Evolutionary conservation across 352 stramenopile species (phyloP).

Genomic region (Discostella stelligera): DNA sequence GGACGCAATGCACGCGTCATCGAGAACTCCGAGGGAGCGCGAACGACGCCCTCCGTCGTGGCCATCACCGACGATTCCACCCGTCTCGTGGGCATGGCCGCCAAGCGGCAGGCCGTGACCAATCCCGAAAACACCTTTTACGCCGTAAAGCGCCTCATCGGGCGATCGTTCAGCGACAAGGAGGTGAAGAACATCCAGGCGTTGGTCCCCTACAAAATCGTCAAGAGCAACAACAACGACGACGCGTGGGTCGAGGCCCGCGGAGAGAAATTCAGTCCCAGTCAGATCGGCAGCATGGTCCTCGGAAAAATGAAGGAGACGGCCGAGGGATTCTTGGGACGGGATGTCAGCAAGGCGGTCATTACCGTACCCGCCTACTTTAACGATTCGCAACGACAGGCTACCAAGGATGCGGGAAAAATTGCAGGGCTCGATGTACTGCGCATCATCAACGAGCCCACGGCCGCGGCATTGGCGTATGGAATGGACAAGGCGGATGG

Average conservation of each 20-base stretch:
- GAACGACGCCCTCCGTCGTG: constrained; percentile 95
- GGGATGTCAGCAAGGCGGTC: constrained; percentile 89
- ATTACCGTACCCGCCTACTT: constrained; percentile 97
- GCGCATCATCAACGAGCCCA: constrained; percentile 97
- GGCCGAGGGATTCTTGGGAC: constrained; percentile 90
- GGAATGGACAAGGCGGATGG: constrained; percentile 96
- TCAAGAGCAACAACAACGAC: constrained; percentile 89
- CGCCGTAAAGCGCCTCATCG: constrained; percentile 96
- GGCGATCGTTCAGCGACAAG: constrained; percentile 90
- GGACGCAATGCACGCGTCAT: constrained; percentile 92
- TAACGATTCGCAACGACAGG: constrained; percentile 94
- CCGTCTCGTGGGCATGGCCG: constrained; percentile 92
- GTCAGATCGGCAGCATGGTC: constrained; percentile 96
- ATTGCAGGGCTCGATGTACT: constrained; percentile 94
- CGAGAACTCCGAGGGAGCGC: constrained; percentile 95
- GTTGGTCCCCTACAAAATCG: constrained; percentile 96
- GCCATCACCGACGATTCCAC: constrained; percentile 91
- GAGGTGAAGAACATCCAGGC: constrained; percentile 92
- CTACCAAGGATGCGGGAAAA: constrained; percentile 94
- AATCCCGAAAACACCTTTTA: constrained; percentile 98
- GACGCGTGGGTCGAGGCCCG: constrained; percentile 92
- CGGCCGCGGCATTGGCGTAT: constrained; percentile 95
- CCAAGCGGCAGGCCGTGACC: constrained; percentile 95
- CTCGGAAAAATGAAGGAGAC: constrained; percentile 98
- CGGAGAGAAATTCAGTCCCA: constrained; percentile 92